Evolutionary conservation across 768 basidiomycete species (phyloP), one percentile per base, ranked within the genome.

Genomic region (Russula sp.): DNA sequence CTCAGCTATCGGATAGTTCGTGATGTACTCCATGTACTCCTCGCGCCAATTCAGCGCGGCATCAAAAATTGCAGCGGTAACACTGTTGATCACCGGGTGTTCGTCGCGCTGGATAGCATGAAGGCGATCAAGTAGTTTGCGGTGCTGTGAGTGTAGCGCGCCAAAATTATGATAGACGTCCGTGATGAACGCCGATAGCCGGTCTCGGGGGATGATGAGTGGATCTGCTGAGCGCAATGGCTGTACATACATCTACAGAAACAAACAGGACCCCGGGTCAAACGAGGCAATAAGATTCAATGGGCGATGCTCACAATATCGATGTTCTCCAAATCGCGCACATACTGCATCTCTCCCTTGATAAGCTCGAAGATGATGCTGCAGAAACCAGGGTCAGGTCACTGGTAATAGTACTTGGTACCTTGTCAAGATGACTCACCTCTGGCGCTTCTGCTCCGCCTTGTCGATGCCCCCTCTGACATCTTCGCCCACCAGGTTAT

Each of bases 341-440:
- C 93, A 70, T 95, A 97, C 32, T 85, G 84, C 92, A 96, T 96
- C 73, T 97, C 93, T 65, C 90, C 90, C 73, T 96, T 91, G 73
- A 97, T 96, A 64, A 96, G 73, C 76, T 97, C 93, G 69, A 95
- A 97, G 54, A 96, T 93, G 68, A 93, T 85, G 47, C 92, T 93
- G 65, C 41, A 11, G 16, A 36, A 63, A 60, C 14, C 25, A 3
- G 48, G 55, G 36, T 41, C 56, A 59, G 18, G 11, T 11, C 16
- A 18, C 48, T 43, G 25, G 18, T 10, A 41, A 34, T 11, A 4
- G 29, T 34, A 47, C 47, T 32, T 22, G 6, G 29, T 34, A 47
- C 47, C 38, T 22, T 22, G 16, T 51, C 7, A 16, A 11, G 58
- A 52, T 4, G 42, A 73, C 90, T 73, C 71, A 94, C 92, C 86